Evolutionary conservation across 169 alveolate genomes (phyloP).

Genomic region (Plasmodium vinckei): DNA sequence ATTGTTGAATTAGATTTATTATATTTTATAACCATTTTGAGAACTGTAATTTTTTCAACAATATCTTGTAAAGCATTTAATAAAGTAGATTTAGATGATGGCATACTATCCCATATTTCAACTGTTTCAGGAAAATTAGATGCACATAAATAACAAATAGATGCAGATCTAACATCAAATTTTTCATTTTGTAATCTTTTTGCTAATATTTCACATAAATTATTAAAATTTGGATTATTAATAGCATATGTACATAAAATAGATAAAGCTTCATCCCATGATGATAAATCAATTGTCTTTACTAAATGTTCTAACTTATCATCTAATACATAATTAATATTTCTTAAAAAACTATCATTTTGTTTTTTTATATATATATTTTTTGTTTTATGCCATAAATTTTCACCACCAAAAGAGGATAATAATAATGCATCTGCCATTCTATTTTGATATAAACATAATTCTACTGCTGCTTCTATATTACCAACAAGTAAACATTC

Average conservation of each 20-base stretch:
- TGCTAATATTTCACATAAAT: constrained; percentile 78
- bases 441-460: constrained; percentile 78
- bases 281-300: constrained; percentile 71
- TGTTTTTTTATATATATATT: constrained; percentile 64
- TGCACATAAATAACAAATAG: constrained; percentile 86
- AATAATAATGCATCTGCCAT: constrained; percentile 82
- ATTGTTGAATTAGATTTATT: constrained; percentile 77
- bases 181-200: constrained; percentile 80
- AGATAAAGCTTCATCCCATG: constrained; percentile 84
- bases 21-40: constrained; percentile 78
- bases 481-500: constrained; percentile 80
- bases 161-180: constrained; percentile 83
- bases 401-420: constrained; percentile 85
- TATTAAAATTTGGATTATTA: constrained; percentile 68
- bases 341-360: constrained; percentile 78
- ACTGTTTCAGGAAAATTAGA: constrained; percentile 83
- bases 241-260: constrained; percentile 78
- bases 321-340: constrained; percentile 78
- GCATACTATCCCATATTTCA: constrained; percentile 85
- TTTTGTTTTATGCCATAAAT: constrained; percentile 79
- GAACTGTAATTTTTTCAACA: constrained; percentile 81
- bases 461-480: constrained; percentile 81
- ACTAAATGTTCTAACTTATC: constrained; percentile 77
- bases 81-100: constrained; percentile 78
- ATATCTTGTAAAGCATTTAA: constrained; percentile 78